Evolutionary conservation across 2,329 filamentous ascomycete genomes (phyloP), one percentile per base, ranked within the genome.

Genomic region (Graphium sp.): DNA sequence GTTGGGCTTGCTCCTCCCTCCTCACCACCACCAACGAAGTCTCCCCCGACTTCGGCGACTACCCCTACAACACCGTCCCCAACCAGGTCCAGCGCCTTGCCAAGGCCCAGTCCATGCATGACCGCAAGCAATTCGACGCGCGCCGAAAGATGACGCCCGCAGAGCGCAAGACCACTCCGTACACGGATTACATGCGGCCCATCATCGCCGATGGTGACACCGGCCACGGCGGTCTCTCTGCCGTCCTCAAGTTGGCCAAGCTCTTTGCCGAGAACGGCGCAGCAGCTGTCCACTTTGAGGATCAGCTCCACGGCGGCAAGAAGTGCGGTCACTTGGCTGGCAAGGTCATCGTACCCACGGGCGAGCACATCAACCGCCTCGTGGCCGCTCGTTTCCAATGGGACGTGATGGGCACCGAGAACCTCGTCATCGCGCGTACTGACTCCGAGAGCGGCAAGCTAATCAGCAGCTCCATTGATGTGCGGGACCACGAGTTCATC

Each of bases 121-220:
- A 98, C 52, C 76, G 89, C 40, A 93, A 91, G 53, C 81, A 94
- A 45, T 95, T 81, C 75, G 84, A 94, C 49, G 58, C 70, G 15
- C 66, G 89, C 34, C 69, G 84, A 39, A 82, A 82, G 50, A 58
- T 95, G 64, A 75, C 64, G 1, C 41, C 77, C 0, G 74, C 79
- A 31, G 60, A 91, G 50, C 72, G 85, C 17, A 66, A 69, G 34
- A 64, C 65, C 34, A 82, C 78, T 1, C 82, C 84, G 1, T 95
- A 94, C 45, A 56, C 77, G 26, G 89, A 98, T 51, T 98, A 93
- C 49, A 62, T 98, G 47, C 73, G 89, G 7, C 89, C 89, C 14
- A 98, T 98, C 41, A 71, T 98, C 34, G 89, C 89, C 26, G 89
- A 98, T 46, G 89, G 89, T 32, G 89, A 98, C 50, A 95, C 87